Percentiles rank a stretch among this genome's conserved stretches.
Evolutionary conservation across 1,284 basidiomycete genomes (phyloP).

Genomic region (Lignosus rhinocerotis): DNA sequence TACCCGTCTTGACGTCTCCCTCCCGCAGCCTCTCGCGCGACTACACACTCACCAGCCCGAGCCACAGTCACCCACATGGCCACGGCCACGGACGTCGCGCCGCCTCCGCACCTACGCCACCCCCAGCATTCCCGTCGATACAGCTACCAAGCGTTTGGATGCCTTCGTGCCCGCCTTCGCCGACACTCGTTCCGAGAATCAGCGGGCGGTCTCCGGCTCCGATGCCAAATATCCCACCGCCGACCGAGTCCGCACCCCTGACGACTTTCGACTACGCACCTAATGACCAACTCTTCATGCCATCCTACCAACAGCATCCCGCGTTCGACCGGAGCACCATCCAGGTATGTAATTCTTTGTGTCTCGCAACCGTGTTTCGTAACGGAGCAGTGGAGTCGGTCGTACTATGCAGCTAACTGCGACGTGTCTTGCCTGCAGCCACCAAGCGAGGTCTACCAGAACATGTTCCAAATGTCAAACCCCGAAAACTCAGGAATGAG

Average conservation of each 20-base stretch:
- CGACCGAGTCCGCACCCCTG: constrained; percentile 43
- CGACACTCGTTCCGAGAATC: constrained; percentile 58
- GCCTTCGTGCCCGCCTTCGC: constrained; percentile 67
- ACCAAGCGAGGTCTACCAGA: constrained; percentile 43
- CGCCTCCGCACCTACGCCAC: constrained; percentile 39
- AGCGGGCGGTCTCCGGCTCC: constrained; percentile 48
- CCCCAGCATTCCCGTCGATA: constrained; percentile 50
- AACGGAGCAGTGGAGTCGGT: constrained; percentile 15
- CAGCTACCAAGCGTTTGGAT: constrained; percentile 64
- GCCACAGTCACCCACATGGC: constrained; percentile 19
- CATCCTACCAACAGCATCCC: constrained; percentile 36
- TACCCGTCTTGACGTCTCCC: constrained; percentile 43
- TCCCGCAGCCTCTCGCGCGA: constrained; percentile 33
- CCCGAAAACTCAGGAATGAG: constrained; percentile 21
- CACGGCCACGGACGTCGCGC: constrained; percentile 31
- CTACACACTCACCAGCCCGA: constrained; percentile 7
- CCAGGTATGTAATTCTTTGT: constrained; percentile 21
- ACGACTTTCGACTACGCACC: constrained; percentile 34
- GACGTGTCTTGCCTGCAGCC: not conserved
- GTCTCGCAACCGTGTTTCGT: not conserved
- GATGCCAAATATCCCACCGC: constrained; percentile 43
- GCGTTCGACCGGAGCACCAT: constrained; percentile 39
- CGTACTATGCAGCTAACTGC: not conserved
- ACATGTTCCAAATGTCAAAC: constrained; percentile 41
- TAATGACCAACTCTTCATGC: constrained; percentile 35